phyloP scores from a whole-genome alignment of 306 rosid species.

The Adenanthera pavonina region DNA sequence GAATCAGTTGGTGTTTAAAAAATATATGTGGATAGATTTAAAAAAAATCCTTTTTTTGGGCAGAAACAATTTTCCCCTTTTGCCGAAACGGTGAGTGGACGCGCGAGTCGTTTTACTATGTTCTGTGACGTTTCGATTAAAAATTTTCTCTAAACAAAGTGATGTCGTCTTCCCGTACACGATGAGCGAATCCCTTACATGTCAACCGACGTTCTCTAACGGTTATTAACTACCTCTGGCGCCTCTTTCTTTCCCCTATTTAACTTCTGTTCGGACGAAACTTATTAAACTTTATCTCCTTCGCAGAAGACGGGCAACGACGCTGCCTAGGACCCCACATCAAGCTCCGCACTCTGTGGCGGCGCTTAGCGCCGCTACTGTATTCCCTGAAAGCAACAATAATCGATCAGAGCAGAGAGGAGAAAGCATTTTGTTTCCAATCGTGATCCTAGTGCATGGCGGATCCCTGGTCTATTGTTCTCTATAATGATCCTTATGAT shows the following conservation, averaged over 20 bases:
- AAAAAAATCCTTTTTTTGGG: no score
- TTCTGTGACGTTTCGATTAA: not conserved
- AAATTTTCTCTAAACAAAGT: not conserved
- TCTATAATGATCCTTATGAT: not conserved
- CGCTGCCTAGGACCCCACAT: not conserved
- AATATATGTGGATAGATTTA: no score
- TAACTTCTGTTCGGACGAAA: not conserved
- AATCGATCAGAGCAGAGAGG: not conserved
- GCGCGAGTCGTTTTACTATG: not conserved
- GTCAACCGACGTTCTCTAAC: constrained; percentile 2
- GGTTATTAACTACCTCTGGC: constrained; percentile 26
- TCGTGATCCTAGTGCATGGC: constrained; percentile 36
- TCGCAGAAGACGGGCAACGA: not conserved
- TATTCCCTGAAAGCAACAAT: not conserved
- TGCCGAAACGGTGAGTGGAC: not conserved
- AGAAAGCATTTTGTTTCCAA: not conserved
- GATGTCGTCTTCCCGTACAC: not conserved
- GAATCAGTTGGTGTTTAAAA: no score
- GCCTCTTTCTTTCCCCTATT: constrained; percentile 12
- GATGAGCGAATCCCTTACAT: not conserved
- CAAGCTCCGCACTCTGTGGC: constrained; percentile 15
- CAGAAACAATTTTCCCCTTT: not conserved
- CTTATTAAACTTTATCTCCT: not conserved
- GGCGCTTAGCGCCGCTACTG: constrained; percentile 52
- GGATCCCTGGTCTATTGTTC: constrained; percentile 37